Base-by-base conservation (phyloP, 2,329 filamentous ascomycete species). In the Pseudogymnoascus sp. region DNA sequence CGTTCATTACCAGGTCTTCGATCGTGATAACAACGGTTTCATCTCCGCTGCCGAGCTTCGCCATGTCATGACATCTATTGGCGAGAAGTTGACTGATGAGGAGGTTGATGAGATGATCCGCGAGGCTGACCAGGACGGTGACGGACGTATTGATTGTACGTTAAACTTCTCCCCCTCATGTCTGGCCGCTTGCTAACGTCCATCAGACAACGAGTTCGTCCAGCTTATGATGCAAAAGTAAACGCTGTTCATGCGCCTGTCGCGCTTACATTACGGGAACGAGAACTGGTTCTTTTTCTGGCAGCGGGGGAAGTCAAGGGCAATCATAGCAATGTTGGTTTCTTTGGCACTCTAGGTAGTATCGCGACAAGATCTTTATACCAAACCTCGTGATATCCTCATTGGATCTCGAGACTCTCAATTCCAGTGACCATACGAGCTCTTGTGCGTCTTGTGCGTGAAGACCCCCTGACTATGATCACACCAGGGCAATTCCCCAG, bases 151-250 rank as follows among this genome's bases (percentile, higher is more conserved):
- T 73, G 90, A 95, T 78, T 95, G 90, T 93, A 82, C 70, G 87
- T 77, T 45, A 16, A 60, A 57, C 28, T 39, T 28, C 36, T 5
- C 51, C 5, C 41, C n/a, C 34, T n/a, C 41, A 23, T 13, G 10
- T 11, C 28, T 10, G 61, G 25, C 23, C 11, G 28, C 10, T 62
- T 16, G 39, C 19, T 48, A n/a, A 64, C 60, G 37, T 45, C 66
- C 28, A 69, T 57, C 72, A 93, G 90, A 93, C 81, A 93, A 93
- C 82, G 90, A 95, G 79, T 95, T 95, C 75, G 90, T 95, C 72
- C 90, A 95, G 81, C 87, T 95, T 76, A 95, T 95, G 90, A 93
- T 95, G 90, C 90, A 95, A 84, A 93, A 93, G 83, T 93, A 90
- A 65, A 68, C 19, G 60, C 8, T 11, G 4, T 34, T 21, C 16